Base-by-base conservation (phyloP, 768 basidiomycete species). In the Auricularia sp. region DNA sequence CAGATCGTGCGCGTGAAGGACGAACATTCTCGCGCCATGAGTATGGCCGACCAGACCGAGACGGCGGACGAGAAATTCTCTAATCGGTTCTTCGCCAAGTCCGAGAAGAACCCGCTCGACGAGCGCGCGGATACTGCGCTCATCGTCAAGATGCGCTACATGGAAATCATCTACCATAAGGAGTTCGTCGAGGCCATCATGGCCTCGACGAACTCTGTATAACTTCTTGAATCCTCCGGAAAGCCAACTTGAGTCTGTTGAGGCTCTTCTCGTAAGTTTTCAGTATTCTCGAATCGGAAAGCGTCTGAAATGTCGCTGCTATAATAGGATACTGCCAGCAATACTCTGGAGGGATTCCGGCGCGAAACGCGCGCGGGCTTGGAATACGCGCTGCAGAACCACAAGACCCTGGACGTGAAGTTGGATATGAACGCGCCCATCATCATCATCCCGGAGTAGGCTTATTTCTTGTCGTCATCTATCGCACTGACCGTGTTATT, bases 351-450 rank as follows among this genome's bases (percentile, higher is more conserved):
- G 72, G 94, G 92, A 4, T 77, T 99, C 33, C 82, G 94, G 65
- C 94, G 94, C 72, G 94, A 98, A 72, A 98, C 96, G 6, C 79
- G 97, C 63, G 92, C 92, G 0, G 94, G 97, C 16, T 79, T 99
- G 63, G 96, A 98, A 77, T 89, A 89, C 76, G 96, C 96, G 0
- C 76, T 99, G 61, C 88, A 94, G 74, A 87, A 85, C 16, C 95
- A 97, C 80, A 96, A 94, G 80, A 98, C 97, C 1, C 80, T 98
- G 54, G 95, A 98, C 73, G 80, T 99, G n/a, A 90, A 92, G 68
- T 85, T 99, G 77, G 95, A 99, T 71, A 83, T 99, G 81, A 92
- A 96, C 70, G 94, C 97, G 0, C 97, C 97, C 4, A 85, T 99
- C 69, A 97, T 99, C 72, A 93, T 99, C 70, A 83, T 98, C 63